A percentile compares a stretch with the other conserved stretches of the same genome.
Conservation (phyloP, 208 protist species). For the Naegleria gruberi region DNA sequence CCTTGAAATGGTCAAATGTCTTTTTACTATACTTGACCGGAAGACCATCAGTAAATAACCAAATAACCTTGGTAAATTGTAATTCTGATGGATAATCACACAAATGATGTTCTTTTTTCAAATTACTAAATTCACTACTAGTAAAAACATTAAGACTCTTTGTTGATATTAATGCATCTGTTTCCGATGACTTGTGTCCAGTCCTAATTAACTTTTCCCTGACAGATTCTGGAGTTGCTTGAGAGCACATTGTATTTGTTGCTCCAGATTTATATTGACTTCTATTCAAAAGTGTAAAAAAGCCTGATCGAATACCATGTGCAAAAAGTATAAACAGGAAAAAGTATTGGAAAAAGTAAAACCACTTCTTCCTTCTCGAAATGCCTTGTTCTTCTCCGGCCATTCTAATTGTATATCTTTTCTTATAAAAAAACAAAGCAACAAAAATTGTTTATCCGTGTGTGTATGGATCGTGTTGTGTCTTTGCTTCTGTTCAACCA, state of each 20-base stretch:
- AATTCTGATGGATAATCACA: background rate
- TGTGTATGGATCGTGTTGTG: too few relatives aligned
- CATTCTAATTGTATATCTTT: too few relatives aligned
- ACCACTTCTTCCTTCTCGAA: background rate
- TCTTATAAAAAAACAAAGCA: too few relatives aligned
- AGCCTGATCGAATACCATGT: background rate
- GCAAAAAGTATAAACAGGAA: background rate
- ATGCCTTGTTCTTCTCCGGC: too few relatives aligned
- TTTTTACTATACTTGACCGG: constrained; percentile 10
- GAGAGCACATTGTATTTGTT: background rate
- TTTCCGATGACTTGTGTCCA: background rate
- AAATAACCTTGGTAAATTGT: constrained; percentile 9
- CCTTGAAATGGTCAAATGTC: background rate
- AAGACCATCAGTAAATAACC: constrained; percentile 12
- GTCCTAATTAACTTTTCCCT: background rate
- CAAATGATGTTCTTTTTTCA: background rate
- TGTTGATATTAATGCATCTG: background rate
- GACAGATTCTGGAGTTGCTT: background rate
- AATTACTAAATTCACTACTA: background rate
- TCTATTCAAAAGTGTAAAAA: background rate
- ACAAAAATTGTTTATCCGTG: too few relatives aligned
- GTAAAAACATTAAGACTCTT: background rate
- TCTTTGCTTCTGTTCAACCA: too few relatives aligned
- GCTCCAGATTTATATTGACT: background rate
- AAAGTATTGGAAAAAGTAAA: background rate